phyloP scores from a whole-genome alignment of 1,139 yeast genomes.

The Candida glucosophila region DNA sequence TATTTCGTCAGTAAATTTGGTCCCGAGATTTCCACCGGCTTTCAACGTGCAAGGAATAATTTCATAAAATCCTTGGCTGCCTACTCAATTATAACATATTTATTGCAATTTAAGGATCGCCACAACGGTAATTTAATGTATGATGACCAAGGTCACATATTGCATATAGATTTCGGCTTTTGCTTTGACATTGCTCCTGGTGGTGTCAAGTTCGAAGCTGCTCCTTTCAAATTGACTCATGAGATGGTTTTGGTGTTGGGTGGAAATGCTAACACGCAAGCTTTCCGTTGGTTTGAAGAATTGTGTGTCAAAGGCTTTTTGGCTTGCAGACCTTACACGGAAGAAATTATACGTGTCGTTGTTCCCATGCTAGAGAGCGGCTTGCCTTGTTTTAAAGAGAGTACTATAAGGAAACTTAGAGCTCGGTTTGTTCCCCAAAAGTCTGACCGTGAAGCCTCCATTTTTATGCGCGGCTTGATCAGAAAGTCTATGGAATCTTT shows the following conservation, averaged over 20 bases:
- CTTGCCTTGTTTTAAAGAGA: constrained; percentile 86
- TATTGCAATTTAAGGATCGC: constrained; percentile 92
- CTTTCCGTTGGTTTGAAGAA: constrained; percentile 91
- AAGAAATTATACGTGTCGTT: constrained; percentile 76
- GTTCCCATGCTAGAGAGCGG: constrained; percentile 94
- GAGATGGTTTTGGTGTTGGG: constrained; percentile 97
- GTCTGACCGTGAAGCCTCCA: constrained; percentile 79
- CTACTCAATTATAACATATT: constrained; percentile 84
- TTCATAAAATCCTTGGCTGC: constrained; percentile 94
- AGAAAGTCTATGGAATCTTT: constrained; percentile 77
- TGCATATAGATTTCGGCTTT: constrained; percentile 97
- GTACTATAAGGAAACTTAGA: constrained; percentile 71
- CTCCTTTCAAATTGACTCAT: constrained; percentile 92
- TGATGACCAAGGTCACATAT: constrained; percentile 87
- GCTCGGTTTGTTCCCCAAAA: constrained; percentile 75
- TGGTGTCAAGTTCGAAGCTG: constrained; percentile 94
- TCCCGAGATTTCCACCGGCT: constrained; percentile 81
- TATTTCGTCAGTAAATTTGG: constrained; percentile 91
- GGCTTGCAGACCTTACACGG: constrained; percentile 85
- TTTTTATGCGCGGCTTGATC: constrained; percentile 66
- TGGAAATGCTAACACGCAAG: constrained; percentile 75
- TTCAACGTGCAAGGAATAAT: constrained; percentile 85
- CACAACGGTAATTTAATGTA: constrained; percentile 99
- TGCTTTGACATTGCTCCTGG: constrained; percentile 99
- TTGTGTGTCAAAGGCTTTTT: constrained; percentile 88